Evolutionary conservation across 225 moss, liverwort and hornwort genomes (phyloP).

Genomic region (Antitrichia curtipendula): DNA sequence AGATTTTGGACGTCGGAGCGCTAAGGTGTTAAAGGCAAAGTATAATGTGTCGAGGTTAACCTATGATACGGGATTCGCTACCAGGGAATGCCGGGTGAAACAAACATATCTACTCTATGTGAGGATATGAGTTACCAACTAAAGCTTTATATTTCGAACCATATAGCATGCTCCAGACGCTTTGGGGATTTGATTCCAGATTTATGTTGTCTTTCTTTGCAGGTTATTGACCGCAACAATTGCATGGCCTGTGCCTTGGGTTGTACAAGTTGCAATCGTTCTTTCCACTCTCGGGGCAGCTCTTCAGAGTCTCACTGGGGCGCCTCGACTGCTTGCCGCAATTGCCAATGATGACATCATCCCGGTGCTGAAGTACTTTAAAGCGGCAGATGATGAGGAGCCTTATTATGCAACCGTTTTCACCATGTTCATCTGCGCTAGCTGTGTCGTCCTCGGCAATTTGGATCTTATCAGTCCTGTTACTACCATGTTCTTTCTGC

Average conservation of each 20-base stretch:
- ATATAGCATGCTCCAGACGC: not conserved
- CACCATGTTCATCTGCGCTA: constrained; percentile 78
- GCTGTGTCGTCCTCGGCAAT: constrained; percentile 88
- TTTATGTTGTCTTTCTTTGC: not conserved
- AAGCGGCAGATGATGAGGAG: constrained; percentile 74
- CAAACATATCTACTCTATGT: not conserved
- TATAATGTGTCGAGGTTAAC: not conserved
- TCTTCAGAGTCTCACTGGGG: constrained; percentile 91
- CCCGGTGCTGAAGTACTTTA: constrained; percentile 89
- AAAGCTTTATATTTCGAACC: not conserved
- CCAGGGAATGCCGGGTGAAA: not conserved
- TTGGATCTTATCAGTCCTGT: constrained; percentile 89
- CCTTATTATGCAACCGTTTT: constrained; percentile 80
- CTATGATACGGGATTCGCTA: not conserved
- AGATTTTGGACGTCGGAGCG: not conserved
- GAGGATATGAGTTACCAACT: not conserved
- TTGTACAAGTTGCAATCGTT: constrained; percentile 90
- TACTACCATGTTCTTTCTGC: constrained; percentile 95
- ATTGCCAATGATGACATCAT: constrained; percentile 96
- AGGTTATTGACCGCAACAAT: constrained; percentile 92
- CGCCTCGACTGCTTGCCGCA: constrained; percentile 87
- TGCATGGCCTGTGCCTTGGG: constrained; percentile 90
- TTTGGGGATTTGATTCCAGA: not conserved
- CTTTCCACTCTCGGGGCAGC: constrained; percentile 94
- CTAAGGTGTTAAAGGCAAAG: not conserved